Evolutionary conservation across 169 alveolate genomes (phyloP), one percentile per base, ranked within the genome.

Genomic region (Plasmodium coatneyi): DNA sequence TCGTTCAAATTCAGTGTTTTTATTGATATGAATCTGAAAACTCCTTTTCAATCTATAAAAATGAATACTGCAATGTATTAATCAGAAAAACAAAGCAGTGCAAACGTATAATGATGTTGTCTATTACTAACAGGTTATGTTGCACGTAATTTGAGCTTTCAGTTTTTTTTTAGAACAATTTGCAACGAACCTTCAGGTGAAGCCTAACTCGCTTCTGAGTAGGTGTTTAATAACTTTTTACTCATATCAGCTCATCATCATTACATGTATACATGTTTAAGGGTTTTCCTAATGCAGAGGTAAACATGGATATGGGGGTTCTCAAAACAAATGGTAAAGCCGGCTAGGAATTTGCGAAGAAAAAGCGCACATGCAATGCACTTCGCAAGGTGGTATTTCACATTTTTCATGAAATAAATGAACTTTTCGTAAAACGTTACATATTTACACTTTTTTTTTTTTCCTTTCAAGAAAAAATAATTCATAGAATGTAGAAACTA

Each of bases 61-160:
- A 19, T 12, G 84, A 78, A 36, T 78, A 78, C 6, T 34, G 25
- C 66, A 78, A 60, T 10, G 28, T 41, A 78, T 41, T 22, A 28
- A 78, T 41, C 3, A n/a, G 54, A 46, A 76, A 76, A 34, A 78
- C 83, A 78, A 78, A 78, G 30, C 70, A 78, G 25, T 78, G 34
- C n/a, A 34, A 34, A 78, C 14, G 52, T 78, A n/a, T 78, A 16
- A 78, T 41, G 22, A 46, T 4, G 56, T 34, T 12, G 32, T 34
- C 16, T 30, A 19, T 36, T 46, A 22, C 46, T 78, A 41, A 14
- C 19, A 30, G 52, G 52, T 22, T 34, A 46, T 78, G 34, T 12
- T 22, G 84, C 56, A n/a, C 84, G 54, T 78, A 19, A 78, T 78
- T 41, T 78, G n/a, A 34, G 14, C 32, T 36, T 76, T n/a, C 14